Evolutionary conservation across 352 stramenopile species (phyloP).

Genomic region (Globisporangium sylvaticum): DNA sequence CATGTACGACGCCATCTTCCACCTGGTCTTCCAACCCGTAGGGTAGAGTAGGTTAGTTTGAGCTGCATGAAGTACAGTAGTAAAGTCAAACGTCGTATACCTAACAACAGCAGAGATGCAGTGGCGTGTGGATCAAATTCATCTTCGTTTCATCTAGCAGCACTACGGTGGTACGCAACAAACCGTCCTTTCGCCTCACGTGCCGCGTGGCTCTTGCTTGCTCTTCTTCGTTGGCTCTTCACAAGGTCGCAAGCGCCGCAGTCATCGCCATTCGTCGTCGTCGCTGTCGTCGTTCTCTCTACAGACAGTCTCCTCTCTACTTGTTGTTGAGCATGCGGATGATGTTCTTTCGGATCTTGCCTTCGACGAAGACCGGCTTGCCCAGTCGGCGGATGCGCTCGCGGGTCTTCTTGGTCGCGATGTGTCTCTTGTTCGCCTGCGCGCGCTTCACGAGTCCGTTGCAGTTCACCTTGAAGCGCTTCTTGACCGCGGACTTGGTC

Average conservation of each 20-base stretch:
- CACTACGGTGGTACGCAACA: no score
- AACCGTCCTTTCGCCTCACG: no score
- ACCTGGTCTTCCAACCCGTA: conserved; percentile 11
- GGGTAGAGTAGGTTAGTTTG: no score
- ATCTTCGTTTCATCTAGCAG: background rate
- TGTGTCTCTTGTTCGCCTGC: conserved; percentile 81
- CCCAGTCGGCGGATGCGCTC: conserved; percentile 72
- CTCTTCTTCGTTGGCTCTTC: no score
- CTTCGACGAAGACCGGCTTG: conserved; percentile 63
- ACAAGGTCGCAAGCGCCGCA: no score
- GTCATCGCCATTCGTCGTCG: no score
- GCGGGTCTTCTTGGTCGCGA: conserved; percentile 82
- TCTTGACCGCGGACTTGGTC: conserved; percentile 79
- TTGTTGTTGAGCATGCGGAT: conserved; percentile 60
- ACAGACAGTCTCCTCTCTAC: background rate
- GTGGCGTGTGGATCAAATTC: background rate
- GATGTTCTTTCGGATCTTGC: conserved; percentile 84
- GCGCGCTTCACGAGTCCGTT: conserved; percentile 78
- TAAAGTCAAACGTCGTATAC: no score
- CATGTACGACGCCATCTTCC: conserved; percentile 8
- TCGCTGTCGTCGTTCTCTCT: no score
- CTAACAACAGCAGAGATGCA: background rate
- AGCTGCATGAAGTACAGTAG: background rate
- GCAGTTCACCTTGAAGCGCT: conserved; percentile 79
- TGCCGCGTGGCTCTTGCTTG: no score